Conservation (phyloP, 2,329 filamentous ascomycete genomes). For the Colletotrichum agaves region DNA sequence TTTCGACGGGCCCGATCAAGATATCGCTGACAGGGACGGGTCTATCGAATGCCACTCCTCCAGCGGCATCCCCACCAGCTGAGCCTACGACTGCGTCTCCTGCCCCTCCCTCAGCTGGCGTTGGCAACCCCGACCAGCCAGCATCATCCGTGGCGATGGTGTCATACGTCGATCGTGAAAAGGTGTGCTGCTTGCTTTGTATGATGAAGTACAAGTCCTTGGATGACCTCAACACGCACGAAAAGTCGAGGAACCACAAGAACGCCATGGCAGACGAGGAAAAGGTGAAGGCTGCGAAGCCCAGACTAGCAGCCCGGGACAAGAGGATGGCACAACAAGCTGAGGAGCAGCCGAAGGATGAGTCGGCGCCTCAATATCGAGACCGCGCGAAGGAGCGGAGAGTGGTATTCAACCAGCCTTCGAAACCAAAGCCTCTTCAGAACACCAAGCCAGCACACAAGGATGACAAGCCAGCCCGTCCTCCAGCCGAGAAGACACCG, state of each 20-base stretch:
- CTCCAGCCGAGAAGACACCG: constrained; percentile 42
- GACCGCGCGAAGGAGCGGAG: constrained; percentile 77
- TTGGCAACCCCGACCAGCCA: constrained; percentile 24
- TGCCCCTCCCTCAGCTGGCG: constrained; percentile 15
- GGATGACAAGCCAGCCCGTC: constrained; percentile 43
- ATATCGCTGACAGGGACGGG: constrained; percentile 44
- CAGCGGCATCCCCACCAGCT: neutral
- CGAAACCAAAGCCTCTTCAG: constrained; percentile 54
- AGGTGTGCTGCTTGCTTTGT: constrained; percentile 57
- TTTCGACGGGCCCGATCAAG: constrained; percentile 42
- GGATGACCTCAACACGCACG: constrained; percentile 55
- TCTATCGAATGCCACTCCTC: constrained; percentile 15
- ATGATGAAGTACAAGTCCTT: constrained; percentile 59
- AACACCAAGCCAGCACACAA: constrained; percentile 45
- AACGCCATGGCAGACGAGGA: constrained; percentile 52
- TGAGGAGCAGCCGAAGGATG: constrained; percentile 39
- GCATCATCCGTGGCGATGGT: constrained; percentile 33
- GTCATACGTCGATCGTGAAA: constrained; percentile 69
- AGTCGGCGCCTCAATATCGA: constrained; percentile 59
- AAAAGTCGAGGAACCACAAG: constrained; percentile 55
- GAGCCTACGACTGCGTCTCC: constrained; percentile 38
- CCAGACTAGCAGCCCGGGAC: constrained; percentile 50
- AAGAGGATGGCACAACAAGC: constrained; percentile 47
- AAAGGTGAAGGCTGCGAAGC: constrained; percentile 61
- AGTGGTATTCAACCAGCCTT: constrained; percentile 69